A percentile compares a stretch with the other conserved stretches of the same genome.
Conservation (phyloP, 2,329 filamentous ascomycete species). For the Tolypocladium nubicola region DNA sequence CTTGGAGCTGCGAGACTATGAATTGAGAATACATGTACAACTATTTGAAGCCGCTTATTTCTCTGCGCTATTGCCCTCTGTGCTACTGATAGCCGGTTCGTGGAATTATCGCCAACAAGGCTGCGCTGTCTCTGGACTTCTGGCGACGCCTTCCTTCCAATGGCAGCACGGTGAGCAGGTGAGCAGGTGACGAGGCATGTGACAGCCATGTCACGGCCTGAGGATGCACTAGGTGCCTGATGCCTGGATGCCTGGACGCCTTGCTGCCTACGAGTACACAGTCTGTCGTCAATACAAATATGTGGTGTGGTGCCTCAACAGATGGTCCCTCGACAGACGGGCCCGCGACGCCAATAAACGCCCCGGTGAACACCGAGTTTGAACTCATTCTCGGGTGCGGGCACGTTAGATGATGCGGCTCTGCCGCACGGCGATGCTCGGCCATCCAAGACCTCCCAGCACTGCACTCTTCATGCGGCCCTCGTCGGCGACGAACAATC, state of each 20-base stretch:
- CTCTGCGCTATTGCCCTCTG: background rate
- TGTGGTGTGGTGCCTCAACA: background rate
- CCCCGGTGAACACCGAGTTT: background rate
- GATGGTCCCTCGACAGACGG: too few relatives aligned
- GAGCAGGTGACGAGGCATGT: background rate
- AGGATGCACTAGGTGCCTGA: background rate
- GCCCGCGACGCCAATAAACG: background rate
- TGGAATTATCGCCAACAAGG: background rate
- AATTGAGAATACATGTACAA: slow-evolving; percentile 19
- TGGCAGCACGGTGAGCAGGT: background rate
- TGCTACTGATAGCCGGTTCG: background rate
- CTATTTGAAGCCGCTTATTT: background rate
- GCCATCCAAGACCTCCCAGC: background rate
- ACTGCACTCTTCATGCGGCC: background rate
- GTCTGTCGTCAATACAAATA: background rate
- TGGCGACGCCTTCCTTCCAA: background rate
- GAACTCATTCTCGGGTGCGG: background rate
- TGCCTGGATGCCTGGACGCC: background rate
- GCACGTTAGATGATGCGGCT: background rate
- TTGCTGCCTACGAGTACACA: background rate
- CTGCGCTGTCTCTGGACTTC: background rate
- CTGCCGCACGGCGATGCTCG: background rate
- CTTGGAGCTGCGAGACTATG: slow-evolving; percentile 12
- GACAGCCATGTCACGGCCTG: background rate
- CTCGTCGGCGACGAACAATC: background rate